Base-by-base conservation (phyloP, 139 green algal species). In the Marvania coccoides region DNA sequence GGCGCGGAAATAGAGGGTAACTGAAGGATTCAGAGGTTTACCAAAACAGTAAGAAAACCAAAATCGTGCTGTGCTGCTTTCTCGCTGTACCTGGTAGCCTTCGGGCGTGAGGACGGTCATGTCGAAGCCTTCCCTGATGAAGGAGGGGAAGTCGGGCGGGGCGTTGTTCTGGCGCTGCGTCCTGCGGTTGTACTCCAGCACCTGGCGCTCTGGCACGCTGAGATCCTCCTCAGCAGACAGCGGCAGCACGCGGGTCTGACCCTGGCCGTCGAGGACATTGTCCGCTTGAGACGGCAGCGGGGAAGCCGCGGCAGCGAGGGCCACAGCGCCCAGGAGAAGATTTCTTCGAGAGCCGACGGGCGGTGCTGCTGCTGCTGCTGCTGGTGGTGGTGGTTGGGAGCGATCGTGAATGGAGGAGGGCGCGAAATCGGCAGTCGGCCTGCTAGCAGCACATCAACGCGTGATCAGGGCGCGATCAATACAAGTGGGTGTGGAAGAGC, bases 101-200 rank as follows among this genome's bases (percentile, higher is more conserved):
- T 75, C 48, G 29, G 64, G 24, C 6, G 62, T 53, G 23, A 88
- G 13, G 6, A 88, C 72, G 24, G 80, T 87, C 67, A 98, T 86
- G 48, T 98, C 77, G 70, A 91, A 98, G 19, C 94, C 93, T 58
- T 93, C 75, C 5, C 90, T 71, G 5, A 97, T 71, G 65, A 97
- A 97, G 1, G 40, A 65, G 0, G 92, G 92, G 58, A 97, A 97
- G 14, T 84, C 86, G 2, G 37, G 14, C 0, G 89, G 88, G 2
- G 77, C 86, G 9, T 80, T 81, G 66, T 96, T 96, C 63, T 94
- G 87, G 9, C 60, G 54, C 60, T 96, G 92, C 0, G 94, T 88
- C 5, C 90, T 78, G 47, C 69, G 71, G 70, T 97, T 97, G 56
- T 88, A 75, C 19, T 80, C 70, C 14, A 95, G 71, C 3, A 91